These are phyloP conservation scores for Yamadazyma siamensis DNA, from an alignment of 1,139 yeast species.

Conservation along the genomic window DNA sequence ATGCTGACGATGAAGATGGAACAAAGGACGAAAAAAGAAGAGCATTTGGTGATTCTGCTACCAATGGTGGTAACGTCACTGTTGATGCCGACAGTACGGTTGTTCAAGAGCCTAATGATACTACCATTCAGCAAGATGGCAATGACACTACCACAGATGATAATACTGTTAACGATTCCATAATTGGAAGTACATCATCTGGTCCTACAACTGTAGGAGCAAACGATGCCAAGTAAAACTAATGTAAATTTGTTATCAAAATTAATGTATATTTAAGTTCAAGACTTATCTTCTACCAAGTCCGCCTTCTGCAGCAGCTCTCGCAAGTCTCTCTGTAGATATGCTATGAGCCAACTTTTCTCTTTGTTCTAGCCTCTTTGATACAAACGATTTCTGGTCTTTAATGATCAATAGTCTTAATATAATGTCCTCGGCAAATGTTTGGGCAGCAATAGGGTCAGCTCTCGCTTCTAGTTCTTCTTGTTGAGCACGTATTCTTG, in stretches of 20 bases:
- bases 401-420: slow-evolving; percentile 53
- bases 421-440: slow-evolving; percentile 63
- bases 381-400: slow-evolving; percentile 45
- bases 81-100: slow-evolving; percentile 37
- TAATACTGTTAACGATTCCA: slow-evolving; percentile 30
- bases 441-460: slow-evolving; percentile 55
- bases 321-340: slow-evolving; percentile 55
- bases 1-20: slow-evolving; percentile 6
- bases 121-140: slow-evolving; percentile 42
- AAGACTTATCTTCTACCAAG: slow-evolving; percentile 12
- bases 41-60: slow-evolving; percentile 3
- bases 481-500: slow-evolving; percentile 51
- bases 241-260: slow-evolving; percentile 4
- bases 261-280: slow-evolving; percentile 6
- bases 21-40: slow-evolving; percentile 5
- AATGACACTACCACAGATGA: slow-evolving; percentile 46
- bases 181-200: slow-evolving; percentile 16
- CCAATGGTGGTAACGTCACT: slow-evolving; percentile 10
- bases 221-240: slow-evolving; percentile 1
- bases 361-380: slow-evolving; percentile 57
- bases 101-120: slow-evolving; percentile 38
- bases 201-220: slow-evolving; percentile 6
- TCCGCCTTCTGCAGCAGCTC: slow-evolving; percentile 45
- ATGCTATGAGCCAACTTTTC: slow-evolving; percentile 61
- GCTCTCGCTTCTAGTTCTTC: slow-evolving; percentile 52